Evolutionary conservation across 2,329 filamentous ascomycete genomes (phyloP), one percentile per base, ranked within the genome.

Genomic region (Neofusicoccum parvum): DNA sequence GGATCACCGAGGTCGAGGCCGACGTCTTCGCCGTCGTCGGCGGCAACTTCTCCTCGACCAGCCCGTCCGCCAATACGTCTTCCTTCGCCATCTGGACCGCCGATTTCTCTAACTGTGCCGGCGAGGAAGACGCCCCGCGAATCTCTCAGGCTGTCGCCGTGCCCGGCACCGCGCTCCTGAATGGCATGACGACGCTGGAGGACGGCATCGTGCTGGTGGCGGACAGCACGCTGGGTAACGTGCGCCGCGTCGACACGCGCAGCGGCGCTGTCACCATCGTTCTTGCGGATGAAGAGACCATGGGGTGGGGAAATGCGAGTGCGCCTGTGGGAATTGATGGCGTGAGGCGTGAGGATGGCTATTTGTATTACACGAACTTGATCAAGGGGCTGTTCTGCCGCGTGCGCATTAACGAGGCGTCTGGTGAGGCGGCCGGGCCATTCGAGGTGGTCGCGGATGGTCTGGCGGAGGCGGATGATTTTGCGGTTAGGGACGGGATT

Each of bases 1-100:
- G 78, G 0, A 78, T 81, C 20, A 74, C 75, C 10, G 75, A 80
- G 67, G 66, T 74, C 2, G 48, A 68, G 9, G 62, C 68, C 3
- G 73, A 80, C 37, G 67, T 75, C n/a, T 78, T 73, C 62, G 77
- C 76, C n/a, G 72, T 79, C 6, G 67, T 73, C 12, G 69, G 72
- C 6, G 73, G 27, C 5, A 32, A 32, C 27, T 32, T 32, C 27
- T 32, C 27, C 27, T 32, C 27, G 27, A 32, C 27, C 5, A 32
- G 27, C 27, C 27, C 27, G 27, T 5, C 27, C 27, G 27, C 27
- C 27, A 7, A 32, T 7, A 32, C 27, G 6, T 32, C 27, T 32
- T 32, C 27, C 6, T 70, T 1, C 70, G 65, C 17, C 1, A 32
- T 54, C 14, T 66, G 36, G 36, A 15, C 36, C 3, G 59, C 53